Base-by-base conservation (phyloP, 2,329 filamentous ascomycete genomes). In the Trichoderma sp. region DNA sequence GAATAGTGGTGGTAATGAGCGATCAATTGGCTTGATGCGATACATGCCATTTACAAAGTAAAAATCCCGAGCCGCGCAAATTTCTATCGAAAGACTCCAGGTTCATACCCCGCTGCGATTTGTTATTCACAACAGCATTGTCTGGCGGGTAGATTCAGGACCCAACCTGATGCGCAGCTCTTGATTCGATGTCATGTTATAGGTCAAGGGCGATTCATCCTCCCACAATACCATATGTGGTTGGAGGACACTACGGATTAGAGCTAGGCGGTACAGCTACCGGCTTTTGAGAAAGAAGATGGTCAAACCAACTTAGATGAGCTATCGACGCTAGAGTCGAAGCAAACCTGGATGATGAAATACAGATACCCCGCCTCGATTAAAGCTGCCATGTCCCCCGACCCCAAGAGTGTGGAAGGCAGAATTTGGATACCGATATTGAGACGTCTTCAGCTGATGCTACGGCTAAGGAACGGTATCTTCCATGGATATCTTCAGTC, bases 1-100 rank as follows among this genome's bases (percentile, higher is more conserved):
- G 84, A 83, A 8, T 43, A 70, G 84, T 83, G 68, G 80, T 80
- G 14, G 26, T 34, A 18, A 49, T n/a, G 26, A 46, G 11, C 46
- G n/a, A 13, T 5, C 3, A 13, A 43, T 2, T 30, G 16, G 18
- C 4, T 11, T 10, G 28, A 5, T 6, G n/a, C 14, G 16, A 16
- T 34, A 14, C 37, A 26, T n/a, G 11, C 10, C 14, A 54, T 28
- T 64, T 46, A 46, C 10, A 6, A 26, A 64, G 21, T n/a, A 11
- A 13, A 4, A 46, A 5, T 5, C 30, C 54, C 4, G 13, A 24
- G 54, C 32, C 6, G 30, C 54, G 10, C 32, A 34, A n/a, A 18
- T 26, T 6, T 26, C 18, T 37, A 28, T 14, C 14, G 43, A 6
- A 26, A 4, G 7, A 16, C 2, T 32, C 26, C 26, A 28, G 5